Conservation (phyloP, 1,284 basidiomycete genomes). For the Mycena sp. region DNA sequence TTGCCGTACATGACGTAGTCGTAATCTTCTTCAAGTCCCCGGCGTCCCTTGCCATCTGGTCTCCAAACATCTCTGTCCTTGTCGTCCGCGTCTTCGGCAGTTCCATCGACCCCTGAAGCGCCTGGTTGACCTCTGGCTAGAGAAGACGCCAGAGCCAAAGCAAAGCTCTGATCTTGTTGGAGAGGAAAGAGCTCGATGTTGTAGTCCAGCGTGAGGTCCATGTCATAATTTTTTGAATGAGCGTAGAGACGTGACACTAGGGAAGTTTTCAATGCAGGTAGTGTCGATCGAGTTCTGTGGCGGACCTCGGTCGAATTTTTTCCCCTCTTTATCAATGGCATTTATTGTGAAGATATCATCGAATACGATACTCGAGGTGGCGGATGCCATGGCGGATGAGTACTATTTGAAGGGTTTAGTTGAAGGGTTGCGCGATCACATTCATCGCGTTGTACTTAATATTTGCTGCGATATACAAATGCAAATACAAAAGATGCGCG, state of each 20-base stretch:
- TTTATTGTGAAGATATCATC: slow-evolving; percentile 91
- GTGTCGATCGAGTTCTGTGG: slow-evolving; percentile 21
- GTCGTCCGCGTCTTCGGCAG: slow-evolving; percentile 63
- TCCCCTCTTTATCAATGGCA: slow-evolving; percentile 91
- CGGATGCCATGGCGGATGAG: slow-evolving; percentile 60
- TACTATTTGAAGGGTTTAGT: no score
- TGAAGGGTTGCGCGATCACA: no score
- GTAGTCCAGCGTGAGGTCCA: slow-evolving; percentile 92
- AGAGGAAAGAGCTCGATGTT: slow-evolving; percentile 90
- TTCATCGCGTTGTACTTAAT: no score
- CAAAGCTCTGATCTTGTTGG: slow-evolving; percentile 75
- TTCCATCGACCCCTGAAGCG: slow-evolving; percentile 51
- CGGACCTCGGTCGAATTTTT: slow-evolving; percentile 96
- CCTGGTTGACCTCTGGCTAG: slow-evolving; percentile 63
- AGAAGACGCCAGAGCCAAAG: slow-evolving; percentile 88
- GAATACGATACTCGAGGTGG: slow-evolving; percentile 82
- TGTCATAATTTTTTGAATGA: slow-evolving; percentile 87
- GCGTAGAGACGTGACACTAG: slow-evolving; percentile 89
- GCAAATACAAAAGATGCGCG: not conserved
- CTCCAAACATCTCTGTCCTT: slow-evolving; percentile 87
- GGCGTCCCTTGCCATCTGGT: slow-evolving; percentile 86
- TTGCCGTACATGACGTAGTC: slow-evolving; percentile 99
- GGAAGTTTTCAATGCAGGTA: slow-evolving; percentile 19
- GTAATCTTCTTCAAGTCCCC: slow-evolving; percentile 94
- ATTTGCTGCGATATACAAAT: no score